These are phyloP conservation scores for Amphicarpaea edgeworthii DNA, from an alignment of 306 rosid species.

Conservation along the genomic window DNA sequence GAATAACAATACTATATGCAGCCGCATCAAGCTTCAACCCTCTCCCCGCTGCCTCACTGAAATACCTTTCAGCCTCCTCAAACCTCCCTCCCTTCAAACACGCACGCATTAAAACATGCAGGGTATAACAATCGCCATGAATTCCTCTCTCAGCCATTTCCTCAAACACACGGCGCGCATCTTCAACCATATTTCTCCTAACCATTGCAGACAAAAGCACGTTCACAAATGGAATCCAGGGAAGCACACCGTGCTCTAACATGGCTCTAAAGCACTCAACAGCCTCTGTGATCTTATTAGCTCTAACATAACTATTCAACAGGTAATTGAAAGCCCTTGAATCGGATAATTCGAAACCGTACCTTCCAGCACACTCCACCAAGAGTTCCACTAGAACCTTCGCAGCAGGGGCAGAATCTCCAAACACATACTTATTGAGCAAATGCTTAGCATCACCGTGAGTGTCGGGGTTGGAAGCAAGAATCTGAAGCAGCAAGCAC, in stretches of 20 bases:
- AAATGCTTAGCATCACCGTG: conserved; percentile 25
- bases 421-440: conserved; percentile 54
- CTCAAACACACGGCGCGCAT: conserved; percentile 52
- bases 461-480: conserved; percentile 45
- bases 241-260: conserved; percentile 54
- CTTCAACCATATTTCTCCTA: conserved; percentile 57
- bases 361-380: conserved; percentile 55
- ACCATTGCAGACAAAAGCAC: conserved; percentile 64
- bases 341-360: conserved; percentile 47
- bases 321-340: conserved; percentile 61
- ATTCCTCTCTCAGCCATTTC: conserved; percentile 59
- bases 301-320: conserved; percentile 68
- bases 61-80: conserved; percentile 61
- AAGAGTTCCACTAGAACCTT: conserved; percentile 50
- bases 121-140: conserved; percentile 58
- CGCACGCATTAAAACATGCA: conserved; percentile 60
- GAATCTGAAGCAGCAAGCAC: conserved; percentile 68
- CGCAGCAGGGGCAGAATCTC: conserved; percentile 51
- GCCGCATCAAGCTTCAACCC: conserved; percentile 65
- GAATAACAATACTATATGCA: conserved; percentile 57
- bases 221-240: conserved; percentile 57
- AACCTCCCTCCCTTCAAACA: conserved; percentile 58
- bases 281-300: conserved; percentile 59
- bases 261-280: conserved; percentile 61
- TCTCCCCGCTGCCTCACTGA: conserved; percentile 51